phyloP scores from a whole-genome alignment of 2,329 filamentous ascomycete species.

The Trichoderma koningiopsis region DNA sequence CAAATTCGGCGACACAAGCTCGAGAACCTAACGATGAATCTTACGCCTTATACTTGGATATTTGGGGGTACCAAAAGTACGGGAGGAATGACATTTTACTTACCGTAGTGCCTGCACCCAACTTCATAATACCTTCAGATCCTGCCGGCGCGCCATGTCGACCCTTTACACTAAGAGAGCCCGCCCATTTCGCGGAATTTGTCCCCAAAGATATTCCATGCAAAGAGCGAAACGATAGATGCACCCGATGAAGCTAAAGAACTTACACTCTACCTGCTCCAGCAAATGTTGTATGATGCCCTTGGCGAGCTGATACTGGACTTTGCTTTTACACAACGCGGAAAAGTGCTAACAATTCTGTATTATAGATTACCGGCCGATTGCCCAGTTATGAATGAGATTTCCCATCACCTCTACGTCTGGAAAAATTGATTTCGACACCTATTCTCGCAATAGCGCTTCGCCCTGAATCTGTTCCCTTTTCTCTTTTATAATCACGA shows the following conservation, averaged over 20 bases:
- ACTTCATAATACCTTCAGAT: background rate
- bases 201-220: background rate
- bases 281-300: background rate
- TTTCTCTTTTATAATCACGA: background rate
- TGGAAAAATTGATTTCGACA: background rate
- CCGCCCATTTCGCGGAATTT: background rate
- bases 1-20: background rate
- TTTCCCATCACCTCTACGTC: background rate
- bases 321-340: background rate
- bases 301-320: background rate
- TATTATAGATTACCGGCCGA: accelerated
- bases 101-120: background rate
- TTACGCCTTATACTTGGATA: background rate
- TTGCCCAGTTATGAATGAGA: background rate
- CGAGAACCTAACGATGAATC: background rate
- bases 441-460: background rate
- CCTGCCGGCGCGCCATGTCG: background rate
- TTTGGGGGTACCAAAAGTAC: too few relatives aligned
- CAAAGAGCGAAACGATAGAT: background rate
- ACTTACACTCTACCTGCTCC: background rate
- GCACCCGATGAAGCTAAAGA: background rate
- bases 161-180: background rate
- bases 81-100: background rate
- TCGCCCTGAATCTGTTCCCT: background rate
- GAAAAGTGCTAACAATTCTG: background rate